Conservation (phyloP, 495 filamentous ascomycete species). For the Daldinia bambusicola region DNA sequence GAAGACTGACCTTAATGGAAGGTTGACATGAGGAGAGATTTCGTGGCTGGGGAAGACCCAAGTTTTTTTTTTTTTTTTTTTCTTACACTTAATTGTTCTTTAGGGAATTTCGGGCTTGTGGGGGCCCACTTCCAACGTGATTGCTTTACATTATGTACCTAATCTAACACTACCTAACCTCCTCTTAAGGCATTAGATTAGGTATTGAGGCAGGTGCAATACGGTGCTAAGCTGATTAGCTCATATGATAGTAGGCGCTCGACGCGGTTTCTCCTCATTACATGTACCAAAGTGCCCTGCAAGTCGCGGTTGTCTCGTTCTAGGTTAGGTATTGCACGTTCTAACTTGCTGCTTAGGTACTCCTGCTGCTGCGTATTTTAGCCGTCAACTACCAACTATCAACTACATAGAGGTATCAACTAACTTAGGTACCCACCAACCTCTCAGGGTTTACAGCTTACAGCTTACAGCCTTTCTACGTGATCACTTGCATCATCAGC, state of each 20-base stretch:
- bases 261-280: slow-evolving; percentile 38
- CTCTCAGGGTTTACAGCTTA: slow-evolving; percentile 7
- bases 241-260: not conserved
- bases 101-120: slow-evolving; percentile 16
- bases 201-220: not conserved
- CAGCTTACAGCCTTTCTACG: slow-evolving; percentile 2
- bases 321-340: too few species aligned
- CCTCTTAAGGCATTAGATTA: not conserved
- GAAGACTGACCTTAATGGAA: slow-evolving; percentile 22
- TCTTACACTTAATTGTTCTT: slow-evolving; percentile 17
- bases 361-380: slow-evolving; percentile 26
- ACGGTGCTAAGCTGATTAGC: slow-evolving; percentile 5
- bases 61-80: slow-evolving; percentile 17
- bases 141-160: too few species aligned
- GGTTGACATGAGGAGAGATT: slow-evolving; percentile 4
- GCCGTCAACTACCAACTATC: not conserved
- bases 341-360: too few species aligned
- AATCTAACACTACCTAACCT: too few species aligned
- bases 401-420: too few species aligned
- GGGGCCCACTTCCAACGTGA: slow-evolving; percentile 30
- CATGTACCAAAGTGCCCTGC: slow-evolving; percentile 13
- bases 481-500: slow-evolving; percentile 10
- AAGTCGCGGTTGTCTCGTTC: slow-evolving; percentile 32
- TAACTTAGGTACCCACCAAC: not conserved
- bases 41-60: slow-evolving; percentile 9